These are phyloP conservation scores for Macrocybe sp. DNA, from an alignment of 1,284 basidiomycete species.

Conservation along the genomic window DNA sequence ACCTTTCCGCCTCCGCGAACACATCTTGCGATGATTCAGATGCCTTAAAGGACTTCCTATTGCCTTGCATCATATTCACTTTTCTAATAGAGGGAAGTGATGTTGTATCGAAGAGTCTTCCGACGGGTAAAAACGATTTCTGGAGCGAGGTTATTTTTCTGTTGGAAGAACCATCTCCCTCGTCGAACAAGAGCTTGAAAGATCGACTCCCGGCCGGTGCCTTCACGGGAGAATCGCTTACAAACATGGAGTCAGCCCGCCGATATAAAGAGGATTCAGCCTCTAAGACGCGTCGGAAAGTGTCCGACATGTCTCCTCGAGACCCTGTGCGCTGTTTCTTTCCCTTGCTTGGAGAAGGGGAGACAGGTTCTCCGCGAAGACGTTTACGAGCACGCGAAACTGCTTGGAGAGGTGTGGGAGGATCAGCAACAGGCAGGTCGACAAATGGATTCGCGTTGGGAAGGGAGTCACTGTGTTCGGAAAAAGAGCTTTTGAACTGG, in stretches of 20 bases:
- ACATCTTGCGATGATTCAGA: no score
- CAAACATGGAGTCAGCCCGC: slow-evolving; percentile 46
- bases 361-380: slow-evolving; percentile 73
- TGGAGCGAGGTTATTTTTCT: slow-evolving; percentile 1
- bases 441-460: slow-evolving; percentile 30
- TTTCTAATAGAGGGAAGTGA: no score
- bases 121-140: no score
- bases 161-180: slow-evolving; percentile 20
- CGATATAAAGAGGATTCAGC: slow-evolving; percentile 24
- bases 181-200: slow-evolving; percentile 67
- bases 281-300: slow-evolving; percentile 18
- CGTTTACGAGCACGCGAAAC: slow-evolving; percentile 71
- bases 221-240: slow-evolving; percentile 70
- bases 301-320: slow-evolving; percentile 26
- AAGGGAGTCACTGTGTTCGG: slow-evolving; percentile 20
- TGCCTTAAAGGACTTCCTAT: no score
- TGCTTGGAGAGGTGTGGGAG: slow-evolving; percentile 32
- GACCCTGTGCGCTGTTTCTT: slow-evolving; percentile 53
- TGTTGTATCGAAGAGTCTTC: no score
- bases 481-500: slow-evolving; percentile 41
- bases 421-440: slow-evolving; percentile 16
- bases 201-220: slow-evolving; percentile 44
- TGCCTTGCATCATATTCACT: no score
- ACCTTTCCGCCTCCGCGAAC: no score
- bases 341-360: slow-evolving; percentile 71